Conservation (phyloP, 1,284 basidiomycete species). For the Tilletia horrida region DNA sequence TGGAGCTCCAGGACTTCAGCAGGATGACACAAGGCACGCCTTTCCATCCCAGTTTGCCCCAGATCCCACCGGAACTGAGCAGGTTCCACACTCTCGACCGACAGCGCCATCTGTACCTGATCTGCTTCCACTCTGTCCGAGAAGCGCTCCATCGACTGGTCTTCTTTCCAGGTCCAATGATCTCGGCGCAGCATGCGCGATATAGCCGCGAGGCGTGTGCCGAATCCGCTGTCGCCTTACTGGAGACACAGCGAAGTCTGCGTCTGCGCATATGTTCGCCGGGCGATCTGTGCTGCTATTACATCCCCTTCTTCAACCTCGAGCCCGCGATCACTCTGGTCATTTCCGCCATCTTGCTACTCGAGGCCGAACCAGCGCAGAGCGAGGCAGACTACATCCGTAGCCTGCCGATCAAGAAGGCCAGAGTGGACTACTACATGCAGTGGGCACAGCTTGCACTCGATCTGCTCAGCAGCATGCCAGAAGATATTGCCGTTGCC, state of each 20-base stretch:
- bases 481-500: not conserved
- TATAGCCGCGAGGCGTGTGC: slow-evolving; percentile 10
- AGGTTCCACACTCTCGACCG: not conserved
- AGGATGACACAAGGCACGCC: slow-evolving; percentile 1
- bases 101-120: slow-evolving; percentile 6
- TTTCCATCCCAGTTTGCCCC: not conserved
- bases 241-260: slow-evolving; percentile 2
- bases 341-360: not conserved
- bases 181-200: not conserved
- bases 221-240: not conserved
- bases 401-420: not conserved
- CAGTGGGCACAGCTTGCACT: slow-evolving; percentile 7
- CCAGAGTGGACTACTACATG: slow-evolving; percentile 9
- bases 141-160: not conserved
- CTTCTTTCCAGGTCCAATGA: slow-evolving; percentile 5
- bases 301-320: slow-evolving; percentile 9
- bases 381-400: slow-evolving; percentile 1
- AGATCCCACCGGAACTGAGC: slow-evolving; percentile 1
- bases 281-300: slow-evolving; percentile 8
- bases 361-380: not conserved
- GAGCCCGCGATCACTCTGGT: slow-evolving; percentile 5
- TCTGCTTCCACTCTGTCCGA: slow-evolving; percentile 6
- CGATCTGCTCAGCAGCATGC: slow-evolving; percentile 1
- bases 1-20: slow-evolving; percentile 10
- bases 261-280: not conserved